Base-by-base conservation (phyloP, 2,329 filamentous ascomycete species). In the Simplicillium aogashimaense region DNA sequence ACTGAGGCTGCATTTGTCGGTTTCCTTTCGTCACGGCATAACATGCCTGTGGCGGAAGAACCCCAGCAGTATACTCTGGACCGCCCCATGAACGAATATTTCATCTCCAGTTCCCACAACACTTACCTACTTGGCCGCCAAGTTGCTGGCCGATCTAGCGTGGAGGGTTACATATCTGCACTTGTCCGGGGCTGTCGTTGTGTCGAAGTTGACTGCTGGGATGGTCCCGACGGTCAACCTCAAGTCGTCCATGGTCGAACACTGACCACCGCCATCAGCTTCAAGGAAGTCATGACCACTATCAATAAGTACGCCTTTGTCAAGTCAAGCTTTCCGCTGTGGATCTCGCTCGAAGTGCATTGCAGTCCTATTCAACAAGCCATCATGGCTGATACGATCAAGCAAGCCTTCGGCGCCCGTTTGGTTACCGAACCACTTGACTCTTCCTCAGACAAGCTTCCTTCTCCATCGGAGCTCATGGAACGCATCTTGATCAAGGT, bases 141-240 rank as follows among this genome's bases (percentile, higher is more conserved):
- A 59, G 81, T 97, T 2, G 83, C 81, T 10, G 90, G 90, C 20
- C 77, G 85, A 35, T 95, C 92, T 2, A 97, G 89, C 55, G 85
- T 94, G 2, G 92, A 98, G 60, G 88, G 88, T 34, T 98, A 98
- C 63, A 94, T 97, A 51, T 80, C 81, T 8, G 86, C 89, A 3
- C 73, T 98, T 7, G 81, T 86, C 47, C 83, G 86, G 44, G 89
- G 89, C 8, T 98, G 92, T 58, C 84, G 92, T 37, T 97, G 92
- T 59, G 82, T 98, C 35, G 92, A 98, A 63, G 87, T 98, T 39
- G 92, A 98, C 61, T 97, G 90, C 62, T 98, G 92, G 92, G 88
- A 98, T 60, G 92, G 92, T 13, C 74, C 77, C 39, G 83, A 95
- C 55, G 87, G 86, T 31, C 78, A 86, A 52, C 92, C 92, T 1